Evolutionary conservation across 768 basidiomycete species (phyloP).

Genomic region (Lactarius trivialis): DNA sequence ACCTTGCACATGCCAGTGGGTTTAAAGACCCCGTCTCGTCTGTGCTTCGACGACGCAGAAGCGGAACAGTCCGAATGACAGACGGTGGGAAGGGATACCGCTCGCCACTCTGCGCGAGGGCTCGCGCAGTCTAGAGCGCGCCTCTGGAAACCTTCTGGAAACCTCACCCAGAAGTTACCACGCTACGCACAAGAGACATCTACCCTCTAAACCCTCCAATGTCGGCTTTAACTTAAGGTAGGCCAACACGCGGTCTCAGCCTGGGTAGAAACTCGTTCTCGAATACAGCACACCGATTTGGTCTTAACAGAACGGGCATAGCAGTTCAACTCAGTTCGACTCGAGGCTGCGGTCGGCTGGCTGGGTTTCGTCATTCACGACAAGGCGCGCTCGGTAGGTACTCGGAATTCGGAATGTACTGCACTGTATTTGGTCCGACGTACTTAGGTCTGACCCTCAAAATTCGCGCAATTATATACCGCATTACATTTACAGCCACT

Average conservation of each 20-base stretch:
- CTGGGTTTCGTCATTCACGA: conserved; percentile 21
- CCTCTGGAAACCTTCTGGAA: conserved; percentile 18
- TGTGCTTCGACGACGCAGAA: neutral
- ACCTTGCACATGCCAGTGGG: conserved; percentile 21
- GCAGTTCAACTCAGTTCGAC: neutral
- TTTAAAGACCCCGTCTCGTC: conserved; percentile 13
- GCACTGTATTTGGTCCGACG: neutral
- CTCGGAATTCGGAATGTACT: too few relatives aligned
- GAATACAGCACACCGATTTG: too few relatives aligned
- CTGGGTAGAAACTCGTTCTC: neutral
- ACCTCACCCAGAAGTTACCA: conserved; percentile 20
- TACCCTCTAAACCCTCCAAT: conserved; percentile 22
- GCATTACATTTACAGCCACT: neutral
- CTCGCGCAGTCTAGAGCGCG: conserved; percentile 8
- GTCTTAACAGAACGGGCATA: conserved; percentile 14
- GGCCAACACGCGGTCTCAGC: neutral
- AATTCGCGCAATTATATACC: neutral
- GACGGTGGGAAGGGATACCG: conserved; percentile 17
- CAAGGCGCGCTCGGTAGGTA: conserved; percentile 9
- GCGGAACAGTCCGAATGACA: neutral
- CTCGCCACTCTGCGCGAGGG: conserved; percentile 20
- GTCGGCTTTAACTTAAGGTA: conserved; percentile 26
- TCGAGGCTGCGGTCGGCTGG: conserved; percentile 13
- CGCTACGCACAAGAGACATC: conserved; percentile 21
- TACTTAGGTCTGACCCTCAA: neutral